Conservation (phyloP, 495 filamentous ascomycete species). For the Bryoglossum gracile region DNA sequence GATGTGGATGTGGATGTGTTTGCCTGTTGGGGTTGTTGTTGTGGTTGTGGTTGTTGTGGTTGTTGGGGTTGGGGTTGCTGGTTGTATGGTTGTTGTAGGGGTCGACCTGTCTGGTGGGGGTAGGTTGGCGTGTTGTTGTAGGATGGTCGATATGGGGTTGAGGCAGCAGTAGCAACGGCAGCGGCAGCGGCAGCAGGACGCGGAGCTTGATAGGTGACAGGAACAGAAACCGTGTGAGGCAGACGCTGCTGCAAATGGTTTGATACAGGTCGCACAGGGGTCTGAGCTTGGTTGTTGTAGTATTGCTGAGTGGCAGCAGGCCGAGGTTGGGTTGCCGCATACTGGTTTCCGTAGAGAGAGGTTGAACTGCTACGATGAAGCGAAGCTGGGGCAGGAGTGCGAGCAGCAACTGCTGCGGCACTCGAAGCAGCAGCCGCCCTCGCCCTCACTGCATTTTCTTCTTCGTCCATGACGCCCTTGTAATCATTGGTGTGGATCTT, state of each 20-base stretch:
- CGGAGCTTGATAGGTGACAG: conserved; percentile 19
- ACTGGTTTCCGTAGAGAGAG: conserved; percentile 24
- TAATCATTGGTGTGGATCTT: conserved; percentile 63
- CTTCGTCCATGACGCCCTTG: conserved; percentile 79
- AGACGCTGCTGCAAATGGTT: conserved; percentile 16
- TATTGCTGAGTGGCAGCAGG: conserved; percentile 5
- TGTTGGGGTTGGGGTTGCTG: conserved; percentile 13
- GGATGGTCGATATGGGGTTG: conserved; percentile 13
- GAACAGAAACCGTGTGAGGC: conserved; percentile 14
- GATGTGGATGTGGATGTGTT: conserved; percentile 8
- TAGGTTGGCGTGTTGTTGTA: conserved; percentile 18
- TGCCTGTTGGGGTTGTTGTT: conserved; percentile 17
- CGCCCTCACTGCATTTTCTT: conserved; percentile 38
- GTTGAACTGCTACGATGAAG: conserved; percentile 18
- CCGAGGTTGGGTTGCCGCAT: conserved; percentile 12
- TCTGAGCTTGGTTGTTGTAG: conserved; percentile 19
- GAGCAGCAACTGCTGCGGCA: neutral
- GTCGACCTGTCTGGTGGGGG: conserved; percentile 17
- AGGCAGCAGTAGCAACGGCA: too few relatives aligned
- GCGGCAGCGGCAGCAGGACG: conserved; percentile 15
- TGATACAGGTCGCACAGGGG: conserved; percentile 16
- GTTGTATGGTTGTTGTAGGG: conserved; percentile 16
- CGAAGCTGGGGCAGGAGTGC: conserved; percentile 2
- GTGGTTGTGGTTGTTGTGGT: conserved; percentile 10
- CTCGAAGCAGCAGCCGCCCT: conserved; percentile 7